Evolutionary conservation across 768 basidiomycete species (phyloP).

Genomic region (Hericium erinaceus): DNA sequence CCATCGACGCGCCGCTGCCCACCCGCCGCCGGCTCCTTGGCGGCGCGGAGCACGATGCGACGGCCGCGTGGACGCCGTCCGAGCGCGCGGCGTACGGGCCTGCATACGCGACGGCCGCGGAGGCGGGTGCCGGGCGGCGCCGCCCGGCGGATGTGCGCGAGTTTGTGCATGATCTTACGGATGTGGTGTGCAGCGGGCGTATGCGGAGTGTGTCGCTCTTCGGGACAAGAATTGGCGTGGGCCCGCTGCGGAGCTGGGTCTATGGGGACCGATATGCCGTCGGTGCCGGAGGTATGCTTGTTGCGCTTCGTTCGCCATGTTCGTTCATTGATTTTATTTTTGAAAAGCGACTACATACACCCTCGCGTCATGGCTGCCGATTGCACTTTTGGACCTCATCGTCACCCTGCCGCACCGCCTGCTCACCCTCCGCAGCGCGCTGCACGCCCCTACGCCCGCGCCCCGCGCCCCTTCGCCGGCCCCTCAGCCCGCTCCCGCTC

Average conservation of each 20-base stretch:
- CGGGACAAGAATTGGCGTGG: conserved; percentile 37
- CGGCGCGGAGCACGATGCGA: conserved; percentile 21
- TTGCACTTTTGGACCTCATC: conserved; percentile 51
- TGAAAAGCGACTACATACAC: conserved; percentile 59
- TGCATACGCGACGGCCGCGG: conserved; percentile 47
- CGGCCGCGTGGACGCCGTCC: conserved; percentile 65
- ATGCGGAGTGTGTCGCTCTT: conserved; percentile 33
- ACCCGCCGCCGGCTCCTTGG: conserved; percentile 26
- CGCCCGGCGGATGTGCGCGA: conserved; percentile 46
- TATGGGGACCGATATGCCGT: conserved; percentile 62
- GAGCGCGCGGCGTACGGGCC: conserved; percentile 67
- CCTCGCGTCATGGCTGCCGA: conserved; percentile 61
- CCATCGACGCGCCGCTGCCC: conserved; percentile 25
- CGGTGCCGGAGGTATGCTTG: conserved; percentile 68
- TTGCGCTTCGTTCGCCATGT: background rate
- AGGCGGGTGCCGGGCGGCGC: conserved; percentile 35
- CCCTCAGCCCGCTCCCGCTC: conserved; percentile 11
- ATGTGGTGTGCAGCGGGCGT: conserved; percentile 49
- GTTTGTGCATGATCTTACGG: conserved; percentile 51
- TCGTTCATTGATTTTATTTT: background rate
- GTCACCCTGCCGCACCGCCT: conserved; percentile 60
- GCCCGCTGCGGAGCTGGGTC: conserved; percentile 44
- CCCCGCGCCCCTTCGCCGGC: conserved; percentile 11
- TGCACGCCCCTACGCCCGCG: conserved; percentile 42
- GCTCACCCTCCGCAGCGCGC: conserved; percentile 49